Evolutionary conservation across 2,329 filamentous ascomycete genomes (phyloP), one percentile per base, ranked within the genome.

Genomic region (Pseudocercospora musae): DNA sequence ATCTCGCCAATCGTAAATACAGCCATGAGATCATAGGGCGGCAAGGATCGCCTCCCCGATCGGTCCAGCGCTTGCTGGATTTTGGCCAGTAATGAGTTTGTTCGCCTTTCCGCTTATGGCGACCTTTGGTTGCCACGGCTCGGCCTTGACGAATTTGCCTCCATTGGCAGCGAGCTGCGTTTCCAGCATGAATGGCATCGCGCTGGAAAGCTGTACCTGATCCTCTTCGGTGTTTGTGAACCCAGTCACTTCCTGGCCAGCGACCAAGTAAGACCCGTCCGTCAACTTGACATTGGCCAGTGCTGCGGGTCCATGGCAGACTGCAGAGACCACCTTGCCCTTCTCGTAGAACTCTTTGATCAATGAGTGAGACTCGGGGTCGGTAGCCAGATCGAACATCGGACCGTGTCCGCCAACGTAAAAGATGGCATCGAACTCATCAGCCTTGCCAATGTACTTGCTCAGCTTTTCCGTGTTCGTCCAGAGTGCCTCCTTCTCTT

Each of bases 241-340:
- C 9, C 84, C 87, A 0, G 86, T 88, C 23, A 86, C 84, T 50
- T 80, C 76, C 71, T 81, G 82, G 49, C 83, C 86, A 55, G 80
- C 75, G 42, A 90, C 74, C 9, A 89, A 75, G 56, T 80, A 79
- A 65, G 79, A 77, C 33, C 85, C 86, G 63, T 81, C 77, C 4
- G 76, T 66, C 20, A 81, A 70, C 69, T 81, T 84, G 37, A 84
- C 87, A 67, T 87, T 82, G 54, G 82, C 79, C 15, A 91, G 78
- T 11, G 83, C 88, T 3, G 84, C 84, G 2, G 88, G 86, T 5
- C 87, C 88, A 76, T 91, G 88, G 79, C 88, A 90, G 50, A 91
- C 87, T 3, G 88, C 85, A 0, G 85, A 78, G 13, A 90, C 82
- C 59, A 86, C 79, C 79, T 89, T 89, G 65, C 82, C 84, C 2